These are phyloP conservation scores for Kwoniella dendrophila DNA, from an alignment of 768 basidiomycete species.

Conservation along the genomic window DNA sequence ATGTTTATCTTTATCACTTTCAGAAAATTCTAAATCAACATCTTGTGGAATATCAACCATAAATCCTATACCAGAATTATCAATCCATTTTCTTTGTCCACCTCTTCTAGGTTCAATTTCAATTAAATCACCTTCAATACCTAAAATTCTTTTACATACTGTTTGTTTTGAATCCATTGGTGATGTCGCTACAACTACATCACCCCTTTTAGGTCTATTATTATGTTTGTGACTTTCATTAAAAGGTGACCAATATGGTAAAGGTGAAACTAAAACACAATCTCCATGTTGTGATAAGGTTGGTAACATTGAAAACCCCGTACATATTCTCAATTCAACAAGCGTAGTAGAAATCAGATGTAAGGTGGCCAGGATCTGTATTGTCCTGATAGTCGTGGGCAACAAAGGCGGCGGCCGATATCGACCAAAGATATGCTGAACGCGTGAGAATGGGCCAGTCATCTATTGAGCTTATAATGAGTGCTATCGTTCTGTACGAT, in stretches of 20 bases:
- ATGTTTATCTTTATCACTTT: conserved; percentile 5
- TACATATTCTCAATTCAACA: conserved; percentile 46
- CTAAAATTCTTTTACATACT: conserved; percentile 87
- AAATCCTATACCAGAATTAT: conserved; percentile 16
- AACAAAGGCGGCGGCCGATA: conserved; percentile 32
- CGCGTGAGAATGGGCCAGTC: conserved; percentile 12
- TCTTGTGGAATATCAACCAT: conserved; percentile 23
- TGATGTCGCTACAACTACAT: conserved; percentile 72
- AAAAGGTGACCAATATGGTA: conserved; percentile 46
- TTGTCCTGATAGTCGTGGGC: conserved; percentile 30
- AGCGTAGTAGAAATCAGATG: conserved; percentile 50
- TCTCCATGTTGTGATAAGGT: conserved; percentile 52
- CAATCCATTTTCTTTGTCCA: conserved; percentile 26
- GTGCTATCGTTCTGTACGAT: no score
- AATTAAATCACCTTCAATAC: conserved; percentile 82
- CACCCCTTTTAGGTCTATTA: conserved; percentile 63
- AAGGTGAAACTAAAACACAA: conserved; percentile 51
- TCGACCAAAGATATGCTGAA: conserved; percentile 10
- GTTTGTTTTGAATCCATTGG: conserved; percentile 68
- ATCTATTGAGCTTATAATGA: no score
- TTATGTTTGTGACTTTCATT: conserved; percentile 8
- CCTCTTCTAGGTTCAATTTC: conserved; percentile 75
- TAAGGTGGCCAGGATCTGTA: conserved; percentile 38
- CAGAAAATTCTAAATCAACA: conserved; percentile 9
- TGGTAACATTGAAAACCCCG: conserved; percentile 57